A percentile compares a stretch with the other conserved stretches of the same genome.
Conservation (phyloP, 495 filamentous ascomycete species). For the Podospora sp. region DNA sequence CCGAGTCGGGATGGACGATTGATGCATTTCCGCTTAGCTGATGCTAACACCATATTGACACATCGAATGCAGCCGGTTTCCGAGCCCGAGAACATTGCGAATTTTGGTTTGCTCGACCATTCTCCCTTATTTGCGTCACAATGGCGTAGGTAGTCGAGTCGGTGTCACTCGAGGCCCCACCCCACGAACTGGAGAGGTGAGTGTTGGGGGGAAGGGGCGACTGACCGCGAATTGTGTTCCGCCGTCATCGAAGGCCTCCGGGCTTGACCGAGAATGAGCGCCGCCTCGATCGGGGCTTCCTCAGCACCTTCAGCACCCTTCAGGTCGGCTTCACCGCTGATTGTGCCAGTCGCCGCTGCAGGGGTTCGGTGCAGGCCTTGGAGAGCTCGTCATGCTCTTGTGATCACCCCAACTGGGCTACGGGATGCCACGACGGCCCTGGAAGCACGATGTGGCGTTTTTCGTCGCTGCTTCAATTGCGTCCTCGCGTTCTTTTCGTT, state of each 20-base stretch:
- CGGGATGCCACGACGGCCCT: conserved; percentile 13
- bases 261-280: not conserved
- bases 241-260: not conserved
- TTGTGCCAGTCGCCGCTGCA: conserved; percentile 10
- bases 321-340: conserved; percentile 20
- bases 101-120: not conserved
- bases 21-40: conserved; percentile 13
- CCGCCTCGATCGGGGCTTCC: not conserved
- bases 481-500: not conserved
- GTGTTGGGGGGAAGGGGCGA: not conserved
- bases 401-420: conserved; percentile 20
- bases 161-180: not conserved
- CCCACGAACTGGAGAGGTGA: too few species aligned
- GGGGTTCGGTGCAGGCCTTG: not conserved
- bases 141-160: not conserved
- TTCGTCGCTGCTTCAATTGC: not conserved
- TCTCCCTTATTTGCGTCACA: not conserved
- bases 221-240: not conserved
- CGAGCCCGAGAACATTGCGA: not conserved
- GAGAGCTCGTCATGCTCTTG: not conserved
- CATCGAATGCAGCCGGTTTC: conserved; percentile 12
- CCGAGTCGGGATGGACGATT: not conserved
- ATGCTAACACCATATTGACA: conserved; percentile 19
- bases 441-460: conserved; percentile 11
- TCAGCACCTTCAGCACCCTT: not conserved